Evolutionary conservation across 441 rosid species (phyloP).

Genomic region (Corymbia calophylla): DNA sequence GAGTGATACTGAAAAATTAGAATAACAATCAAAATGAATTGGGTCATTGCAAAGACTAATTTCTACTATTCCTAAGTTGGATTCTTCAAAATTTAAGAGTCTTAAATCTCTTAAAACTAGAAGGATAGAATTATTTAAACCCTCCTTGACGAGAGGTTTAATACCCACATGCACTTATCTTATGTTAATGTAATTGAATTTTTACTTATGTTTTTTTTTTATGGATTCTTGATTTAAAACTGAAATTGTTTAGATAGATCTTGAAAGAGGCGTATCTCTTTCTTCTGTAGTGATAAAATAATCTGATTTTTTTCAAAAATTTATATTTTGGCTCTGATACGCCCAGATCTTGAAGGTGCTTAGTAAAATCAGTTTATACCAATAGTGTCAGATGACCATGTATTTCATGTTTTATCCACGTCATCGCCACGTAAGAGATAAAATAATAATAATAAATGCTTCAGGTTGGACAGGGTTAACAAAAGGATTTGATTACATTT

Average conservation of each 20-base stretch:
- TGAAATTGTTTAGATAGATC: no score
- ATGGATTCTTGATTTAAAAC: background rate
- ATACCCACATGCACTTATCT: background rate
- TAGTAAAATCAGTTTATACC: no score
- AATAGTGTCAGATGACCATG: no score
- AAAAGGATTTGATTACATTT: no score
- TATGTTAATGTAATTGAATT: background rate
- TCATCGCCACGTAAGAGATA: no score
- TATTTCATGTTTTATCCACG: no score
- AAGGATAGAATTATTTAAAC: background rate
- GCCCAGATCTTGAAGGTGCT: no score
- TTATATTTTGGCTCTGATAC: background rate
- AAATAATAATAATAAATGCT: no score
- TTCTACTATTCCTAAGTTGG: background rate
- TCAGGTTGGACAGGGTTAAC: no score
- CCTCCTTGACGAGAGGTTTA: background rate
- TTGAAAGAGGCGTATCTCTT: background rate
- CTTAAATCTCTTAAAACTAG: background rate
- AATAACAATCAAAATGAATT: background rate
- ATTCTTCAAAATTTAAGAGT: background rate
- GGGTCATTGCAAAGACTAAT: background rate
- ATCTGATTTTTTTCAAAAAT: background rate
- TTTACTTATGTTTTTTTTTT: background rate
- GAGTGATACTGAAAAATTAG: background rate
- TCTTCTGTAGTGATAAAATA: background rate